Percentiles rank a stretch among this genome's conserved stretches.
Conservation (phyloP, 768 basidiomycete genomes). For the Trametes gibbosa region DNA sequence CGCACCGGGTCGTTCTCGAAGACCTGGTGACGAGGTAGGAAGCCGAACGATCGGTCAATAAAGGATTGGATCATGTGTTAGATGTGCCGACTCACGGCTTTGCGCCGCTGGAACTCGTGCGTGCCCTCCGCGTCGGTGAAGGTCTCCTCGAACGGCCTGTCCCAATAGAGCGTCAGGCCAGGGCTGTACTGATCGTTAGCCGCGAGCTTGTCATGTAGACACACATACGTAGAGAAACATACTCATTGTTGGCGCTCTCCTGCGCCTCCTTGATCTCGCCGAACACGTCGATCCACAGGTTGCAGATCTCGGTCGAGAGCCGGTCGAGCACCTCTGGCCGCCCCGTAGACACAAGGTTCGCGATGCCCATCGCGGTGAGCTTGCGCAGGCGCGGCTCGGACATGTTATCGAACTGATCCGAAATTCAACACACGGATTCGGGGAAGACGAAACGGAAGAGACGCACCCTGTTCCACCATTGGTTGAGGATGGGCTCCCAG, state of each 20-base stretch:
- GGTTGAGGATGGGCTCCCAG: slow-evolving; percentile 67
- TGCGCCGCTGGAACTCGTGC: slow-evolving; percentile 72
- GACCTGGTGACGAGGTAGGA: slow-evolving; percentile 40
- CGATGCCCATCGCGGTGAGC: slow-evolving; percentile 79
- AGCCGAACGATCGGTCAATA: too few species aligned
- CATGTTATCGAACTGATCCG: slow-evolving; percentile 81
- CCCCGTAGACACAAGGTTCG: slow-evolving; percentile 72
- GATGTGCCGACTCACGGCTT: slow-evolving; percentile 49
- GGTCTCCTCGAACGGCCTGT: slow-evolving; percentile 56
- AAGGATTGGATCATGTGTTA: too few species aligned
- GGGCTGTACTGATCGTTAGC: slow-evolving; percentile 18
- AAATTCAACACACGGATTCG: background rate
- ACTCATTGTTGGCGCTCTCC: slow-evolving; percentile 30
- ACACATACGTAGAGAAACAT: background rate
- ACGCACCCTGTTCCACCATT: slow-evolving; percentile 79
- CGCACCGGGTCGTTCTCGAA: slow-evolving; percentile 71
- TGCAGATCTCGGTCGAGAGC: slow-evolving; percentile 73
- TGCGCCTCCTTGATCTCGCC: slow-evolving; percentile 79
- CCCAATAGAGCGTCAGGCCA: slow-evolving; percentile 66
- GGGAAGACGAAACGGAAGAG: background rate
- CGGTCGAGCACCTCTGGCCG: slow-evolving; percentile 69
- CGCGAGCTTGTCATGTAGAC: background rate
- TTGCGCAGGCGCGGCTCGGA: slow-evolving; percentile 84
- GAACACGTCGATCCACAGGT: slow-evolving; percentile 87
- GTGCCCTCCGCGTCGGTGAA: slow-evolving; percentile 68